Evolutionary conservation across 768 basidiomycete species (phyloP).

Genomic region (Russula abietina): DNA sequence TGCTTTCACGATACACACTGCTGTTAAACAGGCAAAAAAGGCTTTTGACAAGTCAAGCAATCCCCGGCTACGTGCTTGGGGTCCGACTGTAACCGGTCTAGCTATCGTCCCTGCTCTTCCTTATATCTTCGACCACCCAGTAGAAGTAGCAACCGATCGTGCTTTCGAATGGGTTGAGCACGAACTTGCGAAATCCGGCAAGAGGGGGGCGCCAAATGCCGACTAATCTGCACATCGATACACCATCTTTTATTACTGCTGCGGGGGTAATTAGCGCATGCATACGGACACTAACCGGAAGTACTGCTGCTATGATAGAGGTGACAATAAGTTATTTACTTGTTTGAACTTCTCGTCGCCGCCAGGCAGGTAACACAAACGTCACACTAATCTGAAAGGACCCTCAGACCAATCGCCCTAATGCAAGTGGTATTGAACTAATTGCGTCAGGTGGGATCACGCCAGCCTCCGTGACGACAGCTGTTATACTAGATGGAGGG

Average conservation of each 20-base stretch:
- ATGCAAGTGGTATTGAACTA: constrained; percentile 70
- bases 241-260: not conserved
- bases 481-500: constrained; percentile 86
- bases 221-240: not conserved
- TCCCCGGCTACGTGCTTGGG: constrained; percentile 60
- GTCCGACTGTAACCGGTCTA: constrained; percentile 67
- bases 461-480: constrained; percentile 95
- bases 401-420: constrained; percentile 36
- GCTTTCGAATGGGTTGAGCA: constrained; percentile 67
- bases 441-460: constrained; percentile 91
- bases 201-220: constrained; percentile 29
- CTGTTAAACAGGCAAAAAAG: constrained; percentile 67
- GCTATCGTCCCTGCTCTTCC: constrained; percentile 70
- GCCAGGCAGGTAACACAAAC: not conserved
- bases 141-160: constrained; percentile 61
- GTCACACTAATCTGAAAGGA: not conserved
- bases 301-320: constrained; percentile 2
- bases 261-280: not conserved
- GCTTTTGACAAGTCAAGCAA: constrained; percentile 56
- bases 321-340: constrained; percentile 24
- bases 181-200: constrained; percentile 41
- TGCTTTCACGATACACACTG: constrained; percentile 79
- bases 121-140: constrained; percentile 74
- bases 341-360: constrained; percentile 4
- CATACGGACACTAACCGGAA: not conserved